Base-by-base conservation (phyloP, 2,329 filamentous ascomycete species). In the Aspergillus jensenii region DNA sequence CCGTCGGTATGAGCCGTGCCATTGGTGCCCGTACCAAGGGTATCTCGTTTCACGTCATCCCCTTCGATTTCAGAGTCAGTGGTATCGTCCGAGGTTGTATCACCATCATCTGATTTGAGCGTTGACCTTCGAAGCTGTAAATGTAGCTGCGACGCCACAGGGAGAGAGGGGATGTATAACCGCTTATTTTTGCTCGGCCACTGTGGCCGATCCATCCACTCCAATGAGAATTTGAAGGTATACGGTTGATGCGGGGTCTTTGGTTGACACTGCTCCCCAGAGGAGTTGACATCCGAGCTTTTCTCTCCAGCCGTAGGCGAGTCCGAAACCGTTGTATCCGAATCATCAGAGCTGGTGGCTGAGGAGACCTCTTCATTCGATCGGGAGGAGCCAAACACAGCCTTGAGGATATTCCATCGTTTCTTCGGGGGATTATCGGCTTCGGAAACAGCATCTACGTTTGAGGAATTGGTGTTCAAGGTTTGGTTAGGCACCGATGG, bases 161-260 rank as follows among this genome's bases (percentile, higher is more conserved):
- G 85, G 12, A 88, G 78, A 41, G 79, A 78, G 1, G 86, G 86
- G 8, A 82, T 78, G 52, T 78, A 77, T 6, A 88, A 76, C 5
- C 80, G 80, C 72, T 76, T 76, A 78, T 84, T 72, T 73, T 82
- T 72, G 71, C 77, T 71, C 65, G 81, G 59, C 70, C 76, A 72
- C 65, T 79, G 69, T 69, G 82, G 73, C 66, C 82, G 81, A 57
- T 85, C 82, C 49, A 83, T 79, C 80, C 81, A 87, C 68, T 89
- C 87, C n/a, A 89, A 76, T 1, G 85, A 87, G 68, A 89, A 89
- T 59, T 85, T 87, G 77, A 89, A 89, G 61, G 80, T 84, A 63
- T 83, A 86, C 41, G 76, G 78, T 56, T 83, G 83, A 62, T 85
- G 82, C 47, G 72, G 73, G n/a, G 69, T 73, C 46, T 68, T 76